Evolutionary conservation across 2,329 filamentous ascomycete genomes (phyloP).

Genomic region (Shiraia sp.): DNA sequence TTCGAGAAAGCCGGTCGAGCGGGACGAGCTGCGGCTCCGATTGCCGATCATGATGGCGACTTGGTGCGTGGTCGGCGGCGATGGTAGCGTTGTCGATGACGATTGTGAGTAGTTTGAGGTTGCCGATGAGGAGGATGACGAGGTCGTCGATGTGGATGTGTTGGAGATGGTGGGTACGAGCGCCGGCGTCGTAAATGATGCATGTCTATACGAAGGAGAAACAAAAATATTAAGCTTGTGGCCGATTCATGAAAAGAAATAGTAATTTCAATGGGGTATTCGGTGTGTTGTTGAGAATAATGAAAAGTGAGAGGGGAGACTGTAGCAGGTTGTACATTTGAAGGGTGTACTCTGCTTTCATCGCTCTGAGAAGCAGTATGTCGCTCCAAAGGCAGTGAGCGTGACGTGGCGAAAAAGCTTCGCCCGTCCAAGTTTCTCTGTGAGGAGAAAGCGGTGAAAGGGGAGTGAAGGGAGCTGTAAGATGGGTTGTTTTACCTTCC

Average conservation of each 20-base stretch:
- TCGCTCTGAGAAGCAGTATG: too few relatives aligned
- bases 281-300: not conserved
- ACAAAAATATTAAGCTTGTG: conserved; percentile 24
- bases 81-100: conserved; percentile 1
- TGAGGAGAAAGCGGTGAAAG: not conserved
- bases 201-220: conserved; percentile 8
- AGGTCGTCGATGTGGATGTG: conserved; percentile 8
- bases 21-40: conserved; percentile 8
- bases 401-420: too few relatives aligned
- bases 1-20: conserved; percentile 5
- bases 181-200: conserved; percentile 1
- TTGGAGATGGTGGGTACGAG: conserved; percentile 8
- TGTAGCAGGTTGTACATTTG: not conserved
- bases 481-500: conserved; percentile 19
- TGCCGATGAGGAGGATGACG: conserved; percentile 8
- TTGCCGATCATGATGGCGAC: conserved; percentile 1
- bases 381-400: too few relatives aligned
- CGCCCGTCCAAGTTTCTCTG: too few relatives aligned
- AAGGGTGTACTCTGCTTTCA: not conserved
- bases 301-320: not conserved
- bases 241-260: not conserved
- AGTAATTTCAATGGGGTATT: not conserved
- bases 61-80: not conserved
- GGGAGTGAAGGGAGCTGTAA: not conserved
- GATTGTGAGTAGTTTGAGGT: conserved; percentile 6